phyloP scores from a whole-genome alignment of 2,329 filamentous ascomycete genomes.

The Claviceps fusiformis region DNA sequence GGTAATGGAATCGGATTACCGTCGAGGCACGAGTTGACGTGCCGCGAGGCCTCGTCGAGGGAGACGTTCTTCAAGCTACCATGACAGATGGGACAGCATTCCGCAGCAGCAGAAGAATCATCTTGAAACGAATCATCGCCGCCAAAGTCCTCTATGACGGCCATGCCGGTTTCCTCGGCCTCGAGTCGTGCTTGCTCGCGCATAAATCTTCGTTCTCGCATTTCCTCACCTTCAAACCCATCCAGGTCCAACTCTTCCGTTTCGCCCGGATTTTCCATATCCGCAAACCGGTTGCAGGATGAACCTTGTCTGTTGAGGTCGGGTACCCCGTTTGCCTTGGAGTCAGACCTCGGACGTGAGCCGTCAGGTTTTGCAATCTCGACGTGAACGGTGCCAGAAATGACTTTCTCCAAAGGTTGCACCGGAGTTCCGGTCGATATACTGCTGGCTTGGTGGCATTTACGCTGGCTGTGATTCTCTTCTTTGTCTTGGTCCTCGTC shows the following conservation, averaged over 20 bases:
- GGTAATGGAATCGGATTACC: conserved; percentile 54
- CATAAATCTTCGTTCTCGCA: conserved; percentile 56
- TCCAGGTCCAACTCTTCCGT: conserved; percentile 45
- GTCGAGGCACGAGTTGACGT: conserved; percentile 90
- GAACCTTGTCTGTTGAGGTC: conserved; percentile 14
- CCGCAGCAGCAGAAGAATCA: conserved; percentile 12
- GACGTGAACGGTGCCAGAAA: not conserved
- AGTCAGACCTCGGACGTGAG: conserved; percentile 9
- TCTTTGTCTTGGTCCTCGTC: conserved; percentile 13
- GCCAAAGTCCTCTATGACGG: conserved; percentile 22
- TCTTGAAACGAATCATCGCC: conserved; percentile 20
- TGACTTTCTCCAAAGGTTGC: too few relatives aligned
- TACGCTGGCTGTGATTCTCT: not conserved
- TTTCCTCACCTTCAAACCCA: conserved; percentile 47
- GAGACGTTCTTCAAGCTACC: conserved; percentile 45
- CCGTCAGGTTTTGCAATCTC: not conserved
- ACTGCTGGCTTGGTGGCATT: too few relatives aligned
- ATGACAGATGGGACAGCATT: conserved; percentile 66
- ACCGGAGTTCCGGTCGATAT: too few relatives aligned
- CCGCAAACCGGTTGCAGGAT: conserved; percentile 19
- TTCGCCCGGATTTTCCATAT: conserved; percentile 22
- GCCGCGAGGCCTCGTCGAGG: conserved; percentile 56
- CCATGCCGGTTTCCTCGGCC: conserved; percentile 37
- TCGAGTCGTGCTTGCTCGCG: conserved; percentile 59
- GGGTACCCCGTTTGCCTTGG: conserved; percentile 9